Conservation (phyloP, 164 flowering plant genomes). For the Nymphaea thermarum region DNA sequence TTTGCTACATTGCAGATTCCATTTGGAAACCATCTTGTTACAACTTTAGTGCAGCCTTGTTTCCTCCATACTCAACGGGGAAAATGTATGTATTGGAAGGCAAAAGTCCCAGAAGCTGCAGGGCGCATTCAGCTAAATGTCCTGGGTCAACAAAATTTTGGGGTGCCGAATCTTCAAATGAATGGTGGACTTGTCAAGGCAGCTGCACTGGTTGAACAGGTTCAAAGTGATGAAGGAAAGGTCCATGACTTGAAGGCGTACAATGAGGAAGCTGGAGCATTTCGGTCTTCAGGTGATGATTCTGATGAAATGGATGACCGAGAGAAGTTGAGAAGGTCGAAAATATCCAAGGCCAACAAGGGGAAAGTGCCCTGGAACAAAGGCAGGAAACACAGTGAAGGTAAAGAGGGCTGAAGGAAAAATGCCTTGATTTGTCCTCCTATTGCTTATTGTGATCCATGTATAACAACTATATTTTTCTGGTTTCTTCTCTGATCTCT, state of each 20-base stretch:
- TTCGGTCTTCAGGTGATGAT: constrained; percentile 21
- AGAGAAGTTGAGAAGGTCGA: constrained; percentile 64
- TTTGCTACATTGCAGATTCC: constrained; percentile 45
- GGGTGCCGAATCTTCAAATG: constrained; percentile 10
- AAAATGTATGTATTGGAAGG: neutral
- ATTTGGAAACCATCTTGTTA: constrained; percentile 23
- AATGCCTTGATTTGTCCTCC: neutral
- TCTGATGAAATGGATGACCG: constrained; percentile 32
- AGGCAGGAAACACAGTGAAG: constrained; percentile 91
- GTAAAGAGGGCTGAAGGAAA: constrained; percentile 16
- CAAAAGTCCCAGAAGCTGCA: neutral
- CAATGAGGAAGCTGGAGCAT: constrained; percentile 9
- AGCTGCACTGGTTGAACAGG: constrained; percentile 52
- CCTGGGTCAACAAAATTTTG: constrained; percentile 15
- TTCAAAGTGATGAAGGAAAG: constrained; percentile 16
- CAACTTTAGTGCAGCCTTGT: constrained; percentile 17
- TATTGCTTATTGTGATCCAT: neutral
- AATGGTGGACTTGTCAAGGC: constrained; percentile 26
- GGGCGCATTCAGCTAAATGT: neutral
- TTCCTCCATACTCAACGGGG: constrained; percentile 8
- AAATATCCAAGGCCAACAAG: constrained; percentile 88
- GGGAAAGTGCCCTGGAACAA: constrained; percentile 95
- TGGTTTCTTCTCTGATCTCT: neutral
- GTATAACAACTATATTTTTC: neutral
- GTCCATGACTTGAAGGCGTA: constrained; percentile 6